phyloP scores from a whole-genome alignment of 768 basidiomycete species.

The Lactarius hatsudake region DNA sequence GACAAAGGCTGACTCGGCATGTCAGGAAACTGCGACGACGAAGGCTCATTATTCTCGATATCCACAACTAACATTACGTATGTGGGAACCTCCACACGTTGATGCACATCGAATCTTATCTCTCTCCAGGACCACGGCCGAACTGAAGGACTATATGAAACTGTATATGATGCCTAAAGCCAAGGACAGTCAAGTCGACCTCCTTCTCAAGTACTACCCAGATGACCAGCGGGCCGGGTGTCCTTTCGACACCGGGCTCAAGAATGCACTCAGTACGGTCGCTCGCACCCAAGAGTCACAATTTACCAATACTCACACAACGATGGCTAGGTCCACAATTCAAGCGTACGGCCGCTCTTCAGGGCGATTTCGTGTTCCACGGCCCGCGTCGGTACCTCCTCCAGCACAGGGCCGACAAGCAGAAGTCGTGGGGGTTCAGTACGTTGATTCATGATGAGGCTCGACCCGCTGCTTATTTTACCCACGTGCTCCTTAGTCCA shows the following conservation, averaged over 20 bases:
- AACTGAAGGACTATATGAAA: conserved; percentile 20
- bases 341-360: conserved; percentile 24
- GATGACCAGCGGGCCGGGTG: conserved; percentile 18
- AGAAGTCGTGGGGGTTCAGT: conserved; percentile 26
- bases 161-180: conserved; percentile 31
- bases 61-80: conserved; percentile 34
- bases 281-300: neutral
- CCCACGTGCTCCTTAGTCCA: conserved; percentile 3
- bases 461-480: too few relatives aligned
- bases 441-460: neutral
- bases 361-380: conserved; percentile 27
- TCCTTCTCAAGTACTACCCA: conserved; percentile 29
- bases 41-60: conserved; percentile 48
- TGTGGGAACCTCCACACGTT: neutral
- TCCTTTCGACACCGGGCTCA: conserved; percentile 26
- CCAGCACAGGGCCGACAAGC: conserved; percentile 13
- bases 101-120: neutral
- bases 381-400: conserved; percentile 25
- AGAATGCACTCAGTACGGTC: conserved; percentile 33
- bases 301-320: neutral
- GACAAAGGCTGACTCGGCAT: neutral
- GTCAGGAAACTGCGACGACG: conserved; percentile 54
- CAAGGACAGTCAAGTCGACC: conserved; percentile 22
- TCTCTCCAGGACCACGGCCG: conserved; percentile 1
- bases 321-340: conserved; percentile 19